Conservation (phyloP, 495 filamentous ascomycete genomes). For the Cercophora scortea region DNA sequence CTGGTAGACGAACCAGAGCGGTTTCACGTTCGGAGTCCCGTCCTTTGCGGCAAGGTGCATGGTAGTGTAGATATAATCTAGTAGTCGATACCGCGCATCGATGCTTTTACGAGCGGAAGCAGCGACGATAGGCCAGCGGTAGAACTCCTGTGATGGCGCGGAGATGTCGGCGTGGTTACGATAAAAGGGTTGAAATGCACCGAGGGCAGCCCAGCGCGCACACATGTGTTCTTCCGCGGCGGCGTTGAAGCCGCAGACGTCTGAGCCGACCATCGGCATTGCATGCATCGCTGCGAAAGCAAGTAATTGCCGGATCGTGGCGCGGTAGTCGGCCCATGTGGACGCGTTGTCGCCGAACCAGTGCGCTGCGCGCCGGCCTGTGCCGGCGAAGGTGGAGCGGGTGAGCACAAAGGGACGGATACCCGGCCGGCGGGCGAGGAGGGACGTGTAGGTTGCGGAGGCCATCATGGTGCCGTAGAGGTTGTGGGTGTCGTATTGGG, state of each 20-base stretch:
- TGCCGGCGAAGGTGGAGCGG: constrained; percentile 39
- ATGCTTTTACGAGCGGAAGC: constrained; percentile 62
- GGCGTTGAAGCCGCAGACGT: constrained; percentile 72
- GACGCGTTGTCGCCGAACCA: constrained; percentile 86
- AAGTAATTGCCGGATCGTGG: constrained; percentile 61
- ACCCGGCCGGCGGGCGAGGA: constrained; percentile 55
- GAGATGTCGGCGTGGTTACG: constrained; percentile 61
- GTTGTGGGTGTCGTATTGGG: constrained; percentile 79
- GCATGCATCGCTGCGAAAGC: constrained; percentile 74
- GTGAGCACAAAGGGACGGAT: constrained; percentile 74
- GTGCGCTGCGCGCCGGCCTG: constrained; percentile 67
- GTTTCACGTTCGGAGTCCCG: constrained; percentile 56
- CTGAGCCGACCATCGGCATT: constrained; percentile 73
- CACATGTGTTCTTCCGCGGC: constrained; percentile 70
- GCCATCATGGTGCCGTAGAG: constrained; percentile 84
- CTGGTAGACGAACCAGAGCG: constrained; percentile 66
- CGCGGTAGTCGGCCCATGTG: constrained; percentile 65
- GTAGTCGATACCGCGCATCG: constrained; percentile 60
- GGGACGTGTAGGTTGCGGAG: constrained; percentile 51
- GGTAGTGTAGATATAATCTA: constrained; percentile 79
- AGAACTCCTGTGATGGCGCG: constrained; percentile 66
- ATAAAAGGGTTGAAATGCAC: constrained; percentile 79
- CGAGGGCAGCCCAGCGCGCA: constrained; percentile 71
- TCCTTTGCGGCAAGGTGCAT: constrained; percentile 49
- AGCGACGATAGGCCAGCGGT: constrained; percentile 59